Base-by-base conservation (phyloP, 2,329 filamentous ascomycete species). In the Sphaceloma murrayae region DNA sequence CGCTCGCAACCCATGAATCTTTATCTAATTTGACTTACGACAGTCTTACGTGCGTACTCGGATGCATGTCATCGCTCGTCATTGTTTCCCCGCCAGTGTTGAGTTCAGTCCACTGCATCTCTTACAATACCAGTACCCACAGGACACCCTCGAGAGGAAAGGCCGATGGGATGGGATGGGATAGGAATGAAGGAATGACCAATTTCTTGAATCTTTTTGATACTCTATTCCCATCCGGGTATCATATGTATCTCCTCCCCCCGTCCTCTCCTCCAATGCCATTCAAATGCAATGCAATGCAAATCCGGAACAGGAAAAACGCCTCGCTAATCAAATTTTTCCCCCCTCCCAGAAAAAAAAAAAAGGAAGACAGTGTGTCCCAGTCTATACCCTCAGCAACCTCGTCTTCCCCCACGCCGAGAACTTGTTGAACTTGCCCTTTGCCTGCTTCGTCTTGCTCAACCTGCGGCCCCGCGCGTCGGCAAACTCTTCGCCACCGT, bases 351-450 rank as follows among this genome's bases (percentile, higher is more conserved):
- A 17, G 3, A 10, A 27, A 7, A 27, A 11, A 27, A 27, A 11
- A 27, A 27, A 11, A 11, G 11, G 24, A 5, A 11, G 14, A 10
- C 5, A 29, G 19, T 5, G 8, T 27, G n/a, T 4, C 19, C 2
- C 16, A 31, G 11, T 19, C 21, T 36, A 45, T 6, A 45, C 42
- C 9, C 42, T 21, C 8, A 45, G 21, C 42, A 45, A 13, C 31
- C 42, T 45, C 29, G 42, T 45, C 42, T 45, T 45, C 18, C 31
- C 30, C 42, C 42, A 45, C 11, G 42, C 42, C 9, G 29, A 34
- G 14, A 45, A 45, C 32, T 45, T 45, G 14, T 36, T 45, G 16
- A 45, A 26, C 42, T 45, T 34, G 31, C 42, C 42, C 42, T 45
- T 45, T 2, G 42, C 42, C 19, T 27, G 29, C 42, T 45, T 45